These are phyloP conservation scores for Mycena vulgaris DNA, from an alignment of 768 basidiomycete genomes.

Conservation along the genomic window DNA sequence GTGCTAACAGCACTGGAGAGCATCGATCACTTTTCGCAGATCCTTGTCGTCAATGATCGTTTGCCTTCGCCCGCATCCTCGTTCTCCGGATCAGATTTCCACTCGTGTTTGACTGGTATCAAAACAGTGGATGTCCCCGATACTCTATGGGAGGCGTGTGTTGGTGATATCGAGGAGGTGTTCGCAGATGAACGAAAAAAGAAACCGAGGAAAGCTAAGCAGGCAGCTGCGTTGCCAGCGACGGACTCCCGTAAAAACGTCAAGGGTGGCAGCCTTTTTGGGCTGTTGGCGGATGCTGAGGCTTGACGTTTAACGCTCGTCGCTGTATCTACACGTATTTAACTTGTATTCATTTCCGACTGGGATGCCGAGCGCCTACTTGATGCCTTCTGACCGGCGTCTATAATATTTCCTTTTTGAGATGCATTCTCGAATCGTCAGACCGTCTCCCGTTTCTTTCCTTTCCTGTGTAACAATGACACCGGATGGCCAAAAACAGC, in stretches of 20 bases:
- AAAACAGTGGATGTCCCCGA: conserved; percentile 46
- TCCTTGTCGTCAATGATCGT: conserved; percentile 67
- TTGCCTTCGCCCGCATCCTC: conserved; percentile 61
- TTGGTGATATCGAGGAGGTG: conserved; percentile 61
- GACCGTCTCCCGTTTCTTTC: background rate
- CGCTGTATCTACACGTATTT: conserved; percentile 18
- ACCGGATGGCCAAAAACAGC: conserved; percentile 11
- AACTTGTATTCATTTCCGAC: background rate
- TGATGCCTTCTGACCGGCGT: conserved; percentile 1
- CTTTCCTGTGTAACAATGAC: conserved; percentile 16
- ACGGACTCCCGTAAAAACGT: conserved; percentile 32
- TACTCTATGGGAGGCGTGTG: conserved; percentile 63
- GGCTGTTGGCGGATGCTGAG: conserved; percentile 39
- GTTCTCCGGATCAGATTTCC: conserved; percentile 76
- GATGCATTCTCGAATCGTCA: background rate
- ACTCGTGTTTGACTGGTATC: conserved; percentile 62
- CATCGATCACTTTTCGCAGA: conserved; percentile 73
- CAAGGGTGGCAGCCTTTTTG: conserved; percentile 32
- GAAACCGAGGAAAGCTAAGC: conserved; percentile 57
- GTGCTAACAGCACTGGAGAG: conserved; percentile 70
- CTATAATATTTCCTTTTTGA: background rate
- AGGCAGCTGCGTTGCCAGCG: conserved; percentile 36
- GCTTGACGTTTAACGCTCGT: conserved; percentile 1
- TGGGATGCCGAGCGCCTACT: background rate
- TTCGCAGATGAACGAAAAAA: conserved; percentile 65